phyloP scores from a whole-genome alignment of 306 rosid species.

The Alnus rubra region DNA sequence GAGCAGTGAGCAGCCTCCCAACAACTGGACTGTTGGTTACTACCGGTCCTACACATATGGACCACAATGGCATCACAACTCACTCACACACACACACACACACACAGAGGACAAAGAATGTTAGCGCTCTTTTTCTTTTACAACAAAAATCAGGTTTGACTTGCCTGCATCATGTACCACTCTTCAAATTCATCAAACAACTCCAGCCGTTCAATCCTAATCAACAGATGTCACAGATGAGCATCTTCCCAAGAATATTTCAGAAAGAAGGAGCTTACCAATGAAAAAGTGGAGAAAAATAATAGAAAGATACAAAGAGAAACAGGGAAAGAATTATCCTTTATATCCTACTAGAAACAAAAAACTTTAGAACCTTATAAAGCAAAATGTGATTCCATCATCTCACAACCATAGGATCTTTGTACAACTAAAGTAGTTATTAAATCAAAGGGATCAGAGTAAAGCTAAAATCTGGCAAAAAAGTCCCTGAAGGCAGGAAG shows the following conservation, averaged over 20 bases:
- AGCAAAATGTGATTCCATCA: conserved; percentile 31
- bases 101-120: conserved; percentile 8
- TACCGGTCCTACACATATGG: conserved; percentile 4
- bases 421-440: conserved; percentile 2
- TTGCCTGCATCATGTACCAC: conserved; percentile 99
- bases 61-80: conserved; percentile 8
- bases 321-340: conserved; percentile 11
- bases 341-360: conserved; percentile 16
- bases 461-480: conserved; percentile 12
- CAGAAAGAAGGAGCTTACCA: conserved; percentile 31
- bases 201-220: conserved; percentile 93
- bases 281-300: conserved; percentile 29
- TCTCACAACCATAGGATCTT: conserved; percentile 17
- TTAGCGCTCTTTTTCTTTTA: conserved; percentile 23
- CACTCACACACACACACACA: not conserved
- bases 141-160: conserved; percentile 29
- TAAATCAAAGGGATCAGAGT: not conserved
- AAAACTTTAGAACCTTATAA: conserved; percentile 32
- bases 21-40: conserved; percentile 6
- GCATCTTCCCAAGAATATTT: conserved; percentile 29
- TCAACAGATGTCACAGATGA: conserved; percentile 35
- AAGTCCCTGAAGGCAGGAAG: conserved; percentile 12
- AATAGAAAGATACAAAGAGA: conserved; percentile 12
- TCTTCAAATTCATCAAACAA: conserved; percentile 96
- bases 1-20: conserved; percentile 16